Evolutionary conservation across 345 rosid species (phyloP), one percentile per base, ranked within the genome.

Genomic region (Linum tenue): DNA sequence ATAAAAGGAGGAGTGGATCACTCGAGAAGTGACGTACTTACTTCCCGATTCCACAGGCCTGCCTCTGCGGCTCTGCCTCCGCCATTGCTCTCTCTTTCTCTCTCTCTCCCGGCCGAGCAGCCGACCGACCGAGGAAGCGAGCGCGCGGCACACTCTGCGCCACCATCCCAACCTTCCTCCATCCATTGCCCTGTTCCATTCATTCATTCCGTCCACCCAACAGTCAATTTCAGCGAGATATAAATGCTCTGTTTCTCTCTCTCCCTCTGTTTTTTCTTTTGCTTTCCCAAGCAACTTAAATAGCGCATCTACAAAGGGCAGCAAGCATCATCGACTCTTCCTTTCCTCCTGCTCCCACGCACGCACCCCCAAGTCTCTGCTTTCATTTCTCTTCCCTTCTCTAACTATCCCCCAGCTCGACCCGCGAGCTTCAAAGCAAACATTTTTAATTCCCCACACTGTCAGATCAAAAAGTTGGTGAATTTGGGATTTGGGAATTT

Each of bases 1-100:
- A 6, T 56, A 16, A 59, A 35, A 59, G 14, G 4, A 59, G 15
- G 14, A 35, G 39, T 16, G 64, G 31, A 22, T 22, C 31, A 22
- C 31, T 22, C 31, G 31, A 22, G 31, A 22, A 22, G 31, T 22
- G 31, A 22, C 66, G 65, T 60, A 66, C 68, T 70, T 48, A 9
- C 53, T 22, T 22, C 31, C 31, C 31, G 78, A 79, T 65, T 69
- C 31, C 31, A 0, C 58, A 57, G 69, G 31, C 31, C 31, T 22
- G 31, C 31, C 82, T 77, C 83, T 84, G 31, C 70, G 69, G 78
- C 80, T 75, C 39, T 22, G 31, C 31, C 31, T 22, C 31, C 31
- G 31, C 59, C 65, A 8, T 11, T 66, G 70, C 0, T 22, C 67
- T 9, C 44, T 5, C 39, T 44, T 67, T 17, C 40, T 53, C 62